Evolutionary conservation across 2,329 filamentous ascomycete genomes (phyloP), one percentile per base, ranked within the genome.

Genomic region (Pseudogymnoascus sp.): DNA sequence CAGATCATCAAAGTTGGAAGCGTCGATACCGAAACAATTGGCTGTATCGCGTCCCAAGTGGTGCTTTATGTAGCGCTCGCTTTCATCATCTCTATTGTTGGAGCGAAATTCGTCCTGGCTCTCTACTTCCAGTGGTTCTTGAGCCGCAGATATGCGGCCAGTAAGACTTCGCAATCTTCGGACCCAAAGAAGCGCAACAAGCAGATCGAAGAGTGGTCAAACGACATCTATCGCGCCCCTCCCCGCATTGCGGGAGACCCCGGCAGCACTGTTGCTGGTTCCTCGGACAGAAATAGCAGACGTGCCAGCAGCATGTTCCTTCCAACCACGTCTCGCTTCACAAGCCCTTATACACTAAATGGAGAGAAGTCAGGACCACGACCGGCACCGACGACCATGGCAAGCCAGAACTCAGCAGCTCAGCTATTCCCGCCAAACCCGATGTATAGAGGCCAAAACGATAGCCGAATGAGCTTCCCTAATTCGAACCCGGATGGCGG

Each of bases 131-230:
- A 97, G 72, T 99, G 96, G 96, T 96, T 99, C 76, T 81, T 97
- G 67, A 89, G 90, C 73, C 88, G 88, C 68, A 88, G 88, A 66
- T 97, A 93, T 72, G 93, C 88, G 3, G 91, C 93, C 0, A 78
- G 83, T 58, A 96, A 91, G 76, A 96, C 93, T 0, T 93, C 91
- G 2, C 88, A 96, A 74, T 86, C 86, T 14, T 86, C 88, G 4
- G 86, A 95, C 73, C 85, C 88, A 67, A 92, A 93, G 74, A 89
- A 93, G 77, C 87, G 95, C 64, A 89, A 93, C 69, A 87, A 89
- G 69, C 92, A 97, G 77, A 99, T 99, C 67, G 95, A 99, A 75
- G 93, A 97, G 70, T 99, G 95, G 95, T 89, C 88, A 12, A 91
- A 97, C 67, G 95, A 99, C 72, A 99, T 99, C 70, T 97, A 99